These are phyloP conservation scores for Penicillium concentricum DNA, from an alignment of 2,329 filamentous ascomycete species.

Conservation along the genomic window DNA sequence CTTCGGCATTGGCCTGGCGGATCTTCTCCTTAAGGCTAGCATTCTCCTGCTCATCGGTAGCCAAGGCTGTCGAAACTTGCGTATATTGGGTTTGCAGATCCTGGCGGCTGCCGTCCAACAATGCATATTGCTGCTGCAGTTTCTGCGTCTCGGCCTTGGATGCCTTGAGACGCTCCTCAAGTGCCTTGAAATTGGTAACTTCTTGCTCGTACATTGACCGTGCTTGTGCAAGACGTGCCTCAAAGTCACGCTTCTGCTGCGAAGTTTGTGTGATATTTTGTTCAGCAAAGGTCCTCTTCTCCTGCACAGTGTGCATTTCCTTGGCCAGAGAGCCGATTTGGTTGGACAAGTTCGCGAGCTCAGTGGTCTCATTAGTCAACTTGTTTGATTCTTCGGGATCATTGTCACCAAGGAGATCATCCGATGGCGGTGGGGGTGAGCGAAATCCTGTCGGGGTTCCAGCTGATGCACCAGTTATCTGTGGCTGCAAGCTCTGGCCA, in stretches of 20 bases:
- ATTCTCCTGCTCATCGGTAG: constrained; percentile 89
- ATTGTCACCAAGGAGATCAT: constrained; percentile 87
- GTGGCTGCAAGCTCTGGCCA: constrained; percentile 75
- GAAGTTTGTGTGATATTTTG: constrained; percentile 77
- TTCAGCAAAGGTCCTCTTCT: constrained; percentile 74
- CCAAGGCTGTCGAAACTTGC: constrained; percentile 69
- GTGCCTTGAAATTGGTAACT: constrained; percentile 75
- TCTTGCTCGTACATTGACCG: constrained; percentile 90
- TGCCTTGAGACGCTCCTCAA: constrained; percentile 77
- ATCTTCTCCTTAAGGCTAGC: constrained; percentile 82
- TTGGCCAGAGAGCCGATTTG: constrained; percentile 87
- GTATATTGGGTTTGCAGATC: constrained; percentile 82
- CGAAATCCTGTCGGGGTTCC: constrained; percentile 30
- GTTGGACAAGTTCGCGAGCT: constrained; percentile 93
- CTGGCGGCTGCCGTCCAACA: constrained; percentile 75
- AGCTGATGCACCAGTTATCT: constrained; percentile 66
- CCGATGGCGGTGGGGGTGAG: constrained; percentile 57
- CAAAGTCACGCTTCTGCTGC: constrained; percentile 89
- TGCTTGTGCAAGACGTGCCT: constrained; percentile 81
- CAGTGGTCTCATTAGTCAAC: constrained; percentile 82
- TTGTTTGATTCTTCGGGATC: constrained; percentile 87
- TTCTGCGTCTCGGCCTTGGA: constrained; percentile 80
- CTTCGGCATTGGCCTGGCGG: constrained; percentile 74
- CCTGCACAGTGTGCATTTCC: constrained; percentile 91
- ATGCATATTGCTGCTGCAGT: constrained; percentile 77